Conservation (phyloP, 306 rosid genomes). For the Quercus dentata region DNA sequence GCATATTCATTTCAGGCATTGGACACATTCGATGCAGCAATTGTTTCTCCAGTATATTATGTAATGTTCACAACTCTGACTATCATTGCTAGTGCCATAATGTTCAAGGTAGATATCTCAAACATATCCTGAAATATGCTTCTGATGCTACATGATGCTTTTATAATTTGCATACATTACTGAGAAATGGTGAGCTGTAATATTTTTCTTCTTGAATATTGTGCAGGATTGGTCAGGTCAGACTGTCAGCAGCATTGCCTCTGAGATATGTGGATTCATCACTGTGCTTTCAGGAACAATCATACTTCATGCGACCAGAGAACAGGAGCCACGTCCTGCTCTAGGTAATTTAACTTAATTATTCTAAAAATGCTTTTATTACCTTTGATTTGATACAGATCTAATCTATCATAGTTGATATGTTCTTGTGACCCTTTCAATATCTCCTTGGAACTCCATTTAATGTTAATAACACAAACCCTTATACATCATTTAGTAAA, state of each 20-base stretch:
- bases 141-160: not conserved
- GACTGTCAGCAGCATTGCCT: slow-evolving; percentile 66
- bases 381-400: slow-evolving; percentile 5
- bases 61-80: slow-evolving; percentile 94
- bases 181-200: not conserved
- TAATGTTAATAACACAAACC: not conserved
- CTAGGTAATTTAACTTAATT: slow-evolving; percentile 47
- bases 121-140: slow-evolving; percentile 9
- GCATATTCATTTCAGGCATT: slow-evolving; percentile 58
- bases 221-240: slow-evolving; percentile 96
- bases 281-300: slow-evolving; percentile 90
- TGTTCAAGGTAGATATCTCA: slow-evolving; percentile 66
- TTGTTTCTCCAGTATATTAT: slow-evolving; percentile 89
- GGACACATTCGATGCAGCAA: slow-evolving; percentile 78
- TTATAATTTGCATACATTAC: not conserved
- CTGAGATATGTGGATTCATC: slow-evolving; percentile 92
- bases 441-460: not conserved
- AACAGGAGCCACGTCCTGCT: slow-evolving; percentile 57
- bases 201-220: slow-evolving; percentile 16
- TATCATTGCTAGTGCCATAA: slow-evolving; percentile 79
- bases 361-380: slow-evolving; percentile 6
- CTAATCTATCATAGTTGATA: not conserved
- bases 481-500: not conserved
- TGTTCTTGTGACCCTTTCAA: not conserved
- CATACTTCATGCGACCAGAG: slow-evolving; percentile 79